Conservation (phyloP, 345 rosid species). For the Syzygium aromaticum region DNA sequence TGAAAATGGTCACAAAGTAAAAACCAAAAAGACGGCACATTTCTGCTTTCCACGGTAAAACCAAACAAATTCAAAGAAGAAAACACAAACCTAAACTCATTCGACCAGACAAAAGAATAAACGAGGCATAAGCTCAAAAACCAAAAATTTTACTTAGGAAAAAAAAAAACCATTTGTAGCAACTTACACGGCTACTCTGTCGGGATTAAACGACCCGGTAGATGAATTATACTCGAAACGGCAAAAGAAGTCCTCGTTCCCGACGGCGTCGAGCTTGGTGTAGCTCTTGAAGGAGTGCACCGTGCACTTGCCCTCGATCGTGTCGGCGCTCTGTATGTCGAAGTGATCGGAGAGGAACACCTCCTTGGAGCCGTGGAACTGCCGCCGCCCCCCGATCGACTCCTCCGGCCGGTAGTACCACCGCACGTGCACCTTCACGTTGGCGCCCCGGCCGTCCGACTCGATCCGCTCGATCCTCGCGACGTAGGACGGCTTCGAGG, state of each 20-base stretch:
- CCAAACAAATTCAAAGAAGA: background rate
- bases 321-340: constrained; percentile 83
- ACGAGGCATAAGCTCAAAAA: background rate
- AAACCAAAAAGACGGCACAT: background rate
- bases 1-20: background rate
- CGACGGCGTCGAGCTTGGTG: constrained; percentile 86
- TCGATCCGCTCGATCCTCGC: constrained; percentile 89
- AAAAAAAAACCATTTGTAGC: background rate
- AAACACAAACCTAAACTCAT: background rate
- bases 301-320: constrained; percentile 87
- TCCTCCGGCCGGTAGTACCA: constrained; percentile 99
- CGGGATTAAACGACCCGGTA: constrained; percentile 86
- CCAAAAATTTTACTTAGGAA: background rate
- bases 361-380: constrained; percentile 95
- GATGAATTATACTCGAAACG: constrained; percentile 92
- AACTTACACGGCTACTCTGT: constrained; percentile 90
- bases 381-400: constrained; percentile 89
- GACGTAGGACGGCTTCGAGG: constrained; percentile 78
- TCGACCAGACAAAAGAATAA: background rate
- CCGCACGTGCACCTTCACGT: constrained; percentile 70
- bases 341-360: constrained; percentile 86
- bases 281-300: constrained; percentile 85
- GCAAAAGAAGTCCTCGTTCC: constrained; percentile 93
- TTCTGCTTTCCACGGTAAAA: background rate
- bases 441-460: constrained; percentile 64